Conservation (phyloP, 345 rosid species). For the Rhodomyrtus tomentosa region DNA sequence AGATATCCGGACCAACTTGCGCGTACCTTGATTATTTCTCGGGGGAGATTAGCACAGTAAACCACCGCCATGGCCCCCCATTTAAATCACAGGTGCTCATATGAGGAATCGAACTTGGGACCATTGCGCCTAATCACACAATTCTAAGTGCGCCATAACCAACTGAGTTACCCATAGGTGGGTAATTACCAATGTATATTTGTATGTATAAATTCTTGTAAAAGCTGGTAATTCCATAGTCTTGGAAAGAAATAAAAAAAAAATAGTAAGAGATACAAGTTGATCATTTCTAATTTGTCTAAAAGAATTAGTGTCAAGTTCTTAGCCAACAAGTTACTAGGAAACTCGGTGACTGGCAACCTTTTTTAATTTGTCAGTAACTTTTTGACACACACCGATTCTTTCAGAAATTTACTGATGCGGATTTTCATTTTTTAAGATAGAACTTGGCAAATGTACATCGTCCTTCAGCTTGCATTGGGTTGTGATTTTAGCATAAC, state of each 20-base stretch:
- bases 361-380: background rate
- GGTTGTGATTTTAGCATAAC: background rate
- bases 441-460: too few species aligned
- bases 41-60: too few species aligned
- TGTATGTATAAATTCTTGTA: background rate
- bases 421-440: background rate
- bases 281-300: background rate
- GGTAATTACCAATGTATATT: background rate
- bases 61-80: too few species aligned
- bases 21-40: too few species aligned
- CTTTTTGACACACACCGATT: background rate
- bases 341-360: background rate
- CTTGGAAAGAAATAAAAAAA: background rate
- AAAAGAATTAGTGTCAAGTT: background rate
- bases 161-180: too few species aligned
- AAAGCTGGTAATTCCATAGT: background rate
- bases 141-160: too few species aligned
- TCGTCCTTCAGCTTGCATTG: background rate
- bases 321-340: background rate
- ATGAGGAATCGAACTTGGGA: too few species aligned
- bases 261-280: too few species aligned
- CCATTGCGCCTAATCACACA: too few species aligned
- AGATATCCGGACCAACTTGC: too few species aligned
- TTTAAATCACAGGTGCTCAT: too few species aligned
- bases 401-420: background rate